Conservation (phyloP, 2,329 filamentous ascomycete genomes). For the Colletotrichum tropicale region DNA sequence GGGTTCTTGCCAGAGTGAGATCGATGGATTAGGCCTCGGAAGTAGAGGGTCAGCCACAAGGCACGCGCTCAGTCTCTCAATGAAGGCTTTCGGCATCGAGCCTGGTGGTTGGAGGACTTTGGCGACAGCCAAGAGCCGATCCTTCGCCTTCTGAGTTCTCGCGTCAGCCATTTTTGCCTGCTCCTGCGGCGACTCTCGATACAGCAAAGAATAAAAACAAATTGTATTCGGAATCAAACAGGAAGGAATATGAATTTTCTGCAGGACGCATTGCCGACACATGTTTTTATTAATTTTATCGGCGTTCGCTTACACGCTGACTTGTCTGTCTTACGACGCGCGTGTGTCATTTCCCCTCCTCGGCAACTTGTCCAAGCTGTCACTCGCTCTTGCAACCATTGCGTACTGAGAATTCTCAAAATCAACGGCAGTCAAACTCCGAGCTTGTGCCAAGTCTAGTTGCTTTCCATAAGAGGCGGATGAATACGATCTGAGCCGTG, state of each 20-base stretch:
- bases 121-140: background rate
- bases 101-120: accelerated
- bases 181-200: background rate
- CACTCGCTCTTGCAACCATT: background rate
- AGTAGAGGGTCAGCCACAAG: background rate
- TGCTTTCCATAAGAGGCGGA: background rate
- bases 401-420: background rate
- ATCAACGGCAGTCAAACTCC: background rate
- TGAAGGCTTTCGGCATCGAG: background rate
- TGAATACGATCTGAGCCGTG: background rate
- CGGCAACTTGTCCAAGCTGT: background rate
- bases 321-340: accelerated
- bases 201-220: background rate
- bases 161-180: background rate
- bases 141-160: background rate
- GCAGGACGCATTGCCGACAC: accelerated
- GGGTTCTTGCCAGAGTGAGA: background rate
- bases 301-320: background rate
- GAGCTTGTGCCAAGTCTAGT: background rate
- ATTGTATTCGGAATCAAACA: background rate
- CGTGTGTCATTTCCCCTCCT: background rate
- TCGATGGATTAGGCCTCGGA: background rate
- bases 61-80: background rate
- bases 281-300: background rate
- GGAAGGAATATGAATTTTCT: background rate